Base-by-base conservation (phyloP, 768 basidiomycete species). In the Lentinus tigrinus region DNA sequence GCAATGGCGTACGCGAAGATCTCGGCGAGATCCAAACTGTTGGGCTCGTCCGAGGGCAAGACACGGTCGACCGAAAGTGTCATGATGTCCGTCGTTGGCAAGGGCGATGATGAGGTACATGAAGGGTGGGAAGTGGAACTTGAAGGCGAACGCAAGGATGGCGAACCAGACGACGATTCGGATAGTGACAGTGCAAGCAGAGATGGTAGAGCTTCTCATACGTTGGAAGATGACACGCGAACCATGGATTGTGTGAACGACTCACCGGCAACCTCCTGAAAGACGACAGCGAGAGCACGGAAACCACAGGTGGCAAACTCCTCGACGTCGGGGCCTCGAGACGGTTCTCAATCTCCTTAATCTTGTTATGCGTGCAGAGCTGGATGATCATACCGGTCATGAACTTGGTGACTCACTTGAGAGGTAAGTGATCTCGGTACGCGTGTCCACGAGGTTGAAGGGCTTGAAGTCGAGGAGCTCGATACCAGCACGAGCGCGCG, bases 311-410 rank as follows among this genome's bases (percentile, higher is more conserved):
- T 75, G 51, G 96, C 96, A 68, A 90, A 98, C 72, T 96, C 95
- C 76, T 98, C 94, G 52, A 98, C 96, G 70, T 98, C 96, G 62
- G n/a, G n/a, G 84, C 81, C 80, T 98, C 94, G 58, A 98, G 88
- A 65, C 80, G 83, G 77, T 91, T 85, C 83, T 98, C 95, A 42
- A 94, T 65, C 61, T 93, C 93, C 11, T 91, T 87, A 39, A 91
- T 91, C 85, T 98, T 98, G 89, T 97, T 95, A 72, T 95, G 91
- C 23, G 91, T 81, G 85, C 95, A 98, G 48, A 97, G 89, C 56
- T 96, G 93, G 70, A 97, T 95, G 80, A 98, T 94, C 74, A 93
- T 90, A 79, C 95, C 96, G 43, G 96, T 98, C 96, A 98, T 98
- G 73, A 96, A 95, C 88, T 98, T 98, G 72, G 96, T 97, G 69